Evolutionary conservation across 352 stramenopile species (phyloP), one percentile per base, ranked within the genome.

Genomic region (Pseudoperonospora humuli): DNA sequence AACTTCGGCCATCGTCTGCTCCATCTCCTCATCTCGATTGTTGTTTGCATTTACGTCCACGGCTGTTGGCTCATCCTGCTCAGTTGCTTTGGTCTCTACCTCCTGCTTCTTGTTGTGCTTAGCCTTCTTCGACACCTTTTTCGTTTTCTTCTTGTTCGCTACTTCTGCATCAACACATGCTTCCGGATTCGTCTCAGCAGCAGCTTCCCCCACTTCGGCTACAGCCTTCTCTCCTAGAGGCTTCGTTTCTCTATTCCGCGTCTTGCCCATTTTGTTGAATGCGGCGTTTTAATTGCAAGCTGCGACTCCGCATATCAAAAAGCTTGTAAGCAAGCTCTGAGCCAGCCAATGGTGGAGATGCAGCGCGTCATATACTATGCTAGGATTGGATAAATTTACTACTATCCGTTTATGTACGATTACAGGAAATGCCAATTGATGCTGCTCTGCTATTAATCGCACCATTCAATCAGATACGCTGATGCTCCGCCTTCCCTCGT

Each of bases 11-110:
- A 84, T 64, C 7, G 72, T 72, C 39, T 76, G 59, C 42, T 86
- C 74, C 14, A 68, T 80, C 46, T 86, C 77, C 6, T 70, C 63
- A 21, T 86, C 72, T 38, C 75, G 67, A 20, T 68, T 49, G 15
- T 76, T 61, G 8, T 69, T 39, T 23, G 55, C 58, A 39, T 47
- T 48, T 2, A 42, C n/a, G 17, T 75, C 35, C 24, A 43, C 47
- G 4, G 23, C 2, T 18, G 71, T 49, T 1, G 65, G 44, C 24
- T 77, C 50, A 1, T 65, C 47, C 19, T 66, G 9, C 19, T 50
- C 29, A 1, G 35, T 37, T 19, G 37, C 28, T 38, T 62, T 34
- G 17, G 64, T 29, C 2, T 64, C 28, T 17, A 48, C 9, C 2
- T 57, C 23, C 21, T 55, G 20, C 25, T 43, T 40, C 23, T 45